A percentile compares a stretch with the other conserved stretches of the same genome.
These are phyloP conservation scores for Ophiostoma perfectum DNA, from an alignment of 2,329 filamentous ascomycete species.

Conservation along the genomic window DNA sequence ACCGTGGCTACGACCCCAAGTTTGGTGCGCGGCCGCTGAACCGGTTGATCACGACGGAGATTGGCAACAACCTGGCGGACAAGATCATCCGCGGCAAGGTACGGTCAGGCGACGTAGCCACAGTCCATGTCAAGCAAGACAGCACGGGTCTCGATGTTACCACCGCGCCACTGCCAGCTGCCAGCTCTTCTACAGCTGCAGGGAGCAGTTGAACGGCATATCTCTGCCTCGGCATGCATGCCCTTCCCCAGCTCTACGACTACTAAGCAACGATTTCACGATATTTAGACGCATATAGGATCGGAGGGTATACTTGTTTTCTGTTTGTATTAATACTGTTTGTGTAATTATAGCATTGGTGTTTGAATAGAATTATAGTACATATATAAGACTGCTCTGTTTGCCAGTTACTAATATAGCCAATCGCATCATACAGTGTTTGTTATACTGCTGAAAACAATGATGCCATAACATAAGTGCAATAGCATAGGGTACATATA, in stretches of 20 bases:
- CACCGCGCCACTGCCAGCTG: neutral
- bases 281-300: neutral
- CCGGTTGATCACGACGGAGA: slow-evolving; percentile 80
- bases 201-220: neutral
- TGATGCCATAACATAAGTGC: no score
- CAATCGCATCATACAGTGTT: no score
- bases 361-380: neutral
- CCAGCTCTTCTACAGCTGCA: no score
- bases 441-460: no score
- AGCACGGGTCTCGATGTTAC: slow-evolving; percentile 52
- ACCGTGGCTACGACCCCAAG: slow-evolving; percentile 82
- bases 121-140: slow-evolving; percentile 62
- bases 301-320: neutral
- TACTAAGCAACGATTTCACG: neutral
- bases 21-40: slow-evolving; percentile 91
- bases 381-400: neutral
- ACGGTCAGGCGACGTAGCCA: slow-evolving; percentile 66
- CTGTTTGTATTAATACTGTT: neutral
- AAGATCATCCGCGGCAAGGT: slow-evolving; percentile 85
- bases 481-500: no score
- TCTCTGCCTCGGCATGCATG: neutral
- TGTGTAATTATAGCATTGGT: neutral
- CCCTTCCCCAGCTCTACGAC: no score
- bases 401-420: no score
- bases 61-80: slow-evolving; percentile 82